phyloP scores from a whole-genome alignment of 345 rosid species.

The Conringia planisiliqua region DNA sequence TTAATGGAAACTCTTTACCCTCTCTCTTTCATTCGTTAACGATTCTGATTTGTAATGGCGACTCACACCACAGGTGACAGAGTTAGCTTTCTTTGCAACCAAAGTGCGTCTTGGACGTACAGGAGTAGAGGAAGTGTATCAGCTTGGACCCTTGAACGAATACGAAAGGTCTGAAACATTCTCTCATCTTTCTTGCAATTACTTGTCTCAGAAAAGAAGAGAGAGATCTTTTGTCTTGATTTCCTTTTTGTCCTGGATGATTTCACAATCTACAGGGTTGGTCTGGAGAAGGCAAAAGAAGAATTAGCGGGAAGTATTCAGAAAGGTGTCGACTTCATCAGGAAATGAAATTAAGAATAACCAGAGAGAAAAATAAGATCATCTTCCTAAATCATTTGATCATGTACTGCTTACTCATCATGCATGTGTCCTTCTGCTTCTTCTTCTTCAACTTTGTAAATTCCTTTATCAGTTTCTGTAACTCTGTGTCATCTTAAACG shows the following conservation, averaged over 20 bases:
- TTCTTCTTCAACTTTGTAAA: constrained; percentile 22
- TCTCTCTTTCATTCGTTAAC: neutral
- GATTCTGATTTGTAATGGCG: neutral
- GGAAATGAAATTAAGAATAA: constrained; percentile 39
- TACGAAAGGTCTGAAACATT: constrained; percentile 52
- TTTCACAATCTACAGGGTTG: constrained; percentile 38
- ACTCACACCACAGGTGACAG: constrained; percentile 50
- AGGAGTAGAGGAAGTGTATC: constrained; percentile 66
- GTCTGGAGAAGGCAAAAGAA: constrained; percentile 72
- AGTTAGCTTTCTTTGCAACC: constrained; percentile 75
- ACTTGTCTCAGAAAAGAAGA: neutral
- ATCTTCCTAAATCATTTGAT: neutral
- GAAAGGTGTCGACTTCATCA: constrained; percentile 64
- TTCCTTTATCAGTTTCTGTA: constrained; percentile 14
- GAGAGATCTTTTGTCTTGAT: neutral
- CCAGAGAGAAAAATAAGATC: constrained; percentile 11
- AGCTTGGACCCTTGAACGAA: constrained; percentile 67
- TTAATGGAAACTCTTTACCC: neutral
- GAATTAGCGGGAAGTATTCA: constrained; percentile 70
- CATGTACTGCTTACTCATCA: constrained; percentile 4
- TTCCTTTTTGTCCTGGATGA: neutral
- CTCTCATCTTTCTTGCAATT: neutral
- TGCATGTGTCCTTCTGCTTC: neutral
- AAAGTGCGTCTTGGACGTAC: constrained; percentile 70
- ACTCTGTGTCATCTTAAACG: neutral